Percentiles rank a stretch among this genome's conserved stretches.
phyloP scores from a whole-genome alignment of 116 monocot genomes.

The Cymodocea nodosa region DNA sequence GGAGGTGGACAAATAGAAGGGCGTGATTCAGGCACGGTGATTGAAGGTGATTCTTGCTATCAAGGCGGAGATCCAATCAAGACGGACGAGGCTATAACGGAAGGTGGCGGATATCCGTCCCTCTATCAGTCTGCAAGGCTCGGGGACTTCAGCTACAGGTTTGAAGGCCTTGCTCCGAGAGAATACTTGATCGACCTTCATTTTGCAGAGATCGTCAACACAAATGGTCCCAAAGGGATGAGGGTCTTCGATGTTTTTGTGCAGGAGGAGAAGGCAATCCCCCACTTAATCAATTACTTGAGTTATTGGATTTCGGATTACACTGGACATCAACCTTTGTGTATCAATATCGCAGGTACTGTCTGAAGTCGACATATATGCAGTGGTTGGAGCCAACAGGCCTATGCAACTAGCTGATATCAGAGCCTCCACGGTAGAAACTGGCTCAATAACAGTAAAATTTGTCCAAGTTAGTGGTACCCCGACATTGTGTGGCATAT shows the following conservation, averaged over 20 bases:
- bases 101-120: slow-evolving; percentile 35
- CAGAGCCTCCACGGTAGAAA: slow-evolving; percentile 21
- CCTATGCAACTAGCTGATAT: slow-evolving; percentile 58
- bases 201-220: slow-evolving; percentile 78
- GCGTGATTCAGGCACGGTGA: slow-evolving; percentile 9
- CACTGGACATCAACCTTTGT: too few relatives aligned
- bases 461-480: slow-evolving; percentile 46
- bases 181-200: slow-evolving; percentile 76
- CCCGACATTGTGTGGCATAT: slow-evolving; percentile 60
- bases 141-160: slow-evolving; percentile 63
- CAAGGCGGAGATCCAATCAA: slow-evolving; percentile 54
- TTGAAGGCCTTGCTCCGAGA: slow-evolving; percentile 47
- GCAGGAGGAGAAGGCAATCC: slow-evolving; percentile 78
- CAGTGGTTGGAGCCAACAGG: slow-evolving; percentile 63
- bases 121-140: slow-evolving; percentile 71
- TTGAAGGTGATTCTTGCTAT: slow-evolving; percentile 47
- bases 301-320: too few relatives aligned
- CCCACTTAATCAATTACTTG: slow-evolving; percentile 6
- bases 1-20: slow-evolving; percentile 34
- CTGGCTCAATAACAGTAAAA: slow-evolving; percentile 12
- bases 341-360: too few relatives aligned
- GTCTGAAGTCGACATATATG: slow-evolving; percentile 50
- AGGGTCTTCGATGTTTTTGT: slow-evolving; percentile 66
- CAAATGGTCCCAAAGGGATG: slow-evolving; percentile 72
- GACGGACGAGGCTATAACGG: slow-evolving; percentile 40